Percentiles rank a stretch among this genome's conserved stretches.
Evolutionary conservation across 441 rosid genomes (phyloP).

Genomic region (Pelargonium fulgidum): DNA sequence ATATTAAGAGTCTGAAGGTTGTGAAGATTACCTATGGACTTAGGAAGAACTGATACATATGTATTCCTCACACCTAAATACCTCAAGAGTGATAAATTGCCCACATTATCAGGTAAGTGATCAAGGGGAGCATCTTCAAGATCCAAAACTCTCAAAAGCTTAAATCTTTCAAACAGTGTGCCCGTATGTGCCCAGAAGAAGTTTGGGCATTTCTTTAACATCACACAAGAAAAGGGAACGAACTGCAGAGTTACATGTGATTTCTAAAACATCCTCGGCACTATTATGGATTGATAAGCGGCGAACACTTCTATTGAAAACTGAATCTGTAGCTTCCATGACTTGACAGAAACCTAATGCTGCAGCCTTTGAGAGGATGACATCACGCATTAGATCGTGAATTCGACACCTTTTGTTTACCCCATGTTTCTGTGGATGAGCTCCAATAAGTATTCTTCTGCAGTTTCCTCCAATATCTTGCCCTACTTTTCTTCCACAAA

Average conservation of each 20-base stretch:
- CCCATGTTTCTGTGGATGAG: constrained; percentile 13
- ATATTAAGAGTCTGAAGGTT: constrained; percentile 10
- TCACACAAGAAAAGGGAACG: neutral
- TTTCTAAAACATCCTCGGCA: too few species aligned
- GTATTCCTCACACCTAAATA: constrained; percentile 12
- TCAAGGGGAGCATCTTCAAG: neutral
- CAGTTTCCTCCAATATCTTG: constrained; percentile 4
- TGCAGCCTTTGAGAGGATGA: neutral
- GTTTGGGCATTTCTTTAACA: neutral
- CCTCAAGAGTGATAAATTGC: constrained; percentile 12
- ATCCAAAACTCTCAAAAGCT: constrained; percentile 10
- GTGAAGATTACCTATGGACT: constrained; percentile 14
- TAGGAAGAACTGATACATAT: constrained; percentile 12
- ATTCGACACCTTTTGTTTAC: constrained; percentile 1
- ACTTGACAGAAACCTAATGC: neutral
- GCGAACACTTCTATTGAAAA: neutral
- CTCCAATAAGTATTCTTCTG: neutral
- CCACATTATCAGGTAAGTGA: constrained; percentile 10
- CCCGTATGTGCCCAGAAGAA: neutral
- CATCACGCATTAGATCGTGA: constrained; percentile 14
- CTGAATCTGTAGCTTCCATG: neutral
- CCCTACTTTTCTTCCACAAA: constrained; percentile 3
- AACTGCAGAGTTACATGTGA: neutral
- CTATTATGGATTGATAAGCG: too few species aligned
- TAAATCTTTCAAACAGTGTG: neutral